Conservation (phyloP, 768 basidiomycete species). For the Naganishia vaughanmartiniae region DNA sequence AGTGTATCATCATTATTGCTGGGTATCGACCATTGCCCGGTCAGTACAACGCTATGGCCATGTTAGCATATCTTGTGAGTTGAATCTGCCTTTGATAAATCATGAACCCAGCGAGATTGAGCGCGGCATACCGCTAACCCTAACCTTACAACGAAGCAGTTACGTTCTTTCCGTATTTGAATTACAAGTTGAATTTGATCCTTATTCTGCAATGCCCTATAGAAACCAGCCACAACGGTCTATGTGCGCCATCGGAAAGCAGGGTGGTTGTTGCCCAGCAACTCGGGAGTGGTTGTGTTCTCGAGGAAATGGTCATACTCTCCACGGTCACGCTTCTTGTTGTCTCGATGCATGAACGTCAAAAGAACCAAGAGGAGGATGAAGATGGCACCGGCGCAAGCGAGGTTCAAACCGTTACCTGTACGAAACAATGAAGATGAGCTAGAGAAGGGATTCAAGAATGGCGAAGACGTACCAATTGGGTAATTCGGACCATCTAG, state of each 20-base stretch:
- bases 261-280: constrained; percentile 29
- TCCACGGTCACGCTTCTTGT: constrained; percentile 26
- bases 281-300: not conserved
- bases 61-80: not conserved
- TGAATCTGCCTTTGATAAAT: constrained; percentile 16
- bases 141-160: constrained; percentile 6
- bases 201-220: not conserved
- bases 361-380: constrained; percentile 18
- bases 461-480: not conserved
- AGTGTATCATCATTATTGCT: too few species aligned
- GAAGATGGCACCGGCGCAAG: constrained; percentile 7
- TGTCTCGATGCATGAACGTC: constrained; percentile 27
- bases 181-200: constrained; percentile 25
- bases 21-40: too few species aligned
- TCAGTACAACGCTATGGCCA: not conserved
- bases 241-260: constrained; percentile 28
- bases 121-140: not conserved
- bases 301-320: constrained; percentile 28
- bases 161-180: not conserved
- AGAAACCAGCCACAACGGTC: not conserved
- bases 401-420: constrained; percentile 30
- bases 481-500: constrained; percentile 26
- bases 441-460: not conserved
- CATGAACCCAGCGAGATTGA: not conserved
- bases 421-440: not conserved